Conservation (phyloP, 2,329 filamentous ascomycete species). For the Cordyceps farinosa region DNA sequence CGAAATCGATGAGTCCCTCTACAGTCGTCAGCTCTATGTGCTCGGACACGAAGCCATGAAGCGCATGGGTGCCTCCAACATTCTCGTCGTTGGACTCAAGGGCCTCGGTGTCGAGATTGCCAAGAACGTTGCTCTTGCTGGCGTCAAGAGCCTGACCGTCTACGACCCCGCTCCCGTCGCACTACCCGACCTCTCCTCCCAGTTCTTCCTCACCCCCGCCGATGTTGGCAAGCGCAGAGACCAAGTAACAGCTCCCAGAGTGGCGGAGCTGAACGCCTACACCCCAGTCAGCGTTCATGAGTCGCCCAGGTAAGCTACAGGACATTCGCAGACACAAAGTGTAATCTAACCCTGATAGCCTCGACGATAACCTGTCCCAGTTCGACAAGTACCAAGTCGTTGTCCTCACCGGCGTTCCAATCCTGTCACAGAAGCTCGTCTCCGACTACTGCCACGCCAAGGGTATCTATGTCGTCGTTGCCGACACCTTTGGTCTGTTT, state of each 20-base stretch:
- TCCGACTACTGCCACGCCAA: conserved; percentile 93
- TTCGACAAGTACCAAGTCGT: conserved; percentile 91
- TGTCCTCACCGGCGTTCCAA: conserved; percentile 79
- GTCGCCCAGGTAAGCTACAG: conserved; percentile 44
- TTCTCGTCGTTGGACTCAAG: conserved; percentile 87
- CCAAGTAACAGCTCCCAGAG: conserved; percentile 77
- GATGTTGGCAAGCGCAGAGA: conserved; percentile 93
- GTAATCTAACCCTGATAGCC: conserved; percentile 39
- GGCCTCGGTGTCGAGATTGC: conserved; percentile 96
- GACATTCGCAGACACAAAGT: too few relatives aligned
- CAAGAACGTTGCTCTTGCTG: conserved; percentile 96
- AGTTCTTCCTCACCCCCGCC: conserved; percentile 88
- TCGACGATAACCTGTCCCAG: conserved; percentile 72
- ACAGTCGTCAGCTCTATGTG: conserved; percentile 71
- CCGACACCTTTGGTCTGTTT: conserved; percentile 91
- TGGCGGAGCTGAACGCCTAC: conserved; percentile 94
- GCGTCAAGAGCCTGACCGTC: conserved; percentile 94
- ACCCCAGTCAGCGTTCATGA: conserved; percentile 81
- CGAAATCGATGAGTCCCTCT: conserved; percentile 70
- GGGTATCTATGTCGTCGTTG: conserved; percentile 82
- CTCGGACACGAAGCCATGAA: conserved; percentile 86
- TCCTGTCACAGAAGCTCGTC: conserved; percentile 77
- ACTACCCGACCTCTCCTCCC: conserved; percentile 87
- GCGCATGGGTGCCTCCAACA: conserved; percentile 94
- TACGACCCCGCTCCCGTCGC: conserved; percentile 82